Conservation (phyloP, 805 yeast genomes). For the Yamadazyma endophytica region DNA sequence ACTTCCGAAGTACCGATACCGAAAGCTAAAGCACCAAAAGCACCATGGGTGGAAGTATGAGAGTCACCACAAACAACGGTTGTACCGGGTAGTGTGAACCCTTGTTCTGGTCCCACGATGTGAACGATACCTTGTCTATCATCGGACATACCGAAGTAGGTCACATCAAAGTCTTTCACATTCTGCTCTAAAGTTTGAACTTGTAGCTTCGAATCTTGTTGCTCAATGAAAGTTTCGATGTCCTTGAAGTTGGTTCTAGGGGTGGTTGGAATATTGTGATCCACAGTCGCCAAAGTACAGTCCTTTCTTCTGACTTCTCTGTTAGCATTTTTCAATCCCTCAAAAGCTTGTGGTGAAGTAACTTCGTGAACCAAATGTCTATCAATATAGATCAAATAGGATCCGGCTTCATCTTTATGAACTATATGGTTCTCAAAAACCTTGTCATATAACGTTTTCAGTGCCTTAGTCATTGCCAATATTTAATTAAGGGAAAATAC, state of each 20-base stretch:
- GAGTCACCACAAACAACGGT: conserved; percentile 99
- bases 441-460: conserved; percentile 89
- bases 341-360: conserved; percentile 98
- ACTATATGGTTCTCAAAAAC: conserved; percentile 94
- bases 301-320: conserved; percentile 88
- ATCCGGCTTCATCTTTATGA: conserved; percentile 82
- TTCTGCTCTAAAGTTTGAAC: conserved; percentile 90
- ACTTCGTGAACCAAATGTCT: conserved; percentile 98
- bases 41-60: conserved; percentile 98
- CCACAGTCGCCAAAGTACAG: conserved; percentile 92
- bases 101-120: conserved; percentile 98
- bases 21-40: conserved; percentile 94
- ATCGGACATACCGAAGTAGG: conserved; percentile 94
- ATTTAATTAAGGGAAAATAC: too few species aligned
- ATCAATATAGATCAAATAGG: conserved; percentile 85
- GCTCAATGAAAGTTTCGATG: conserved; percentile 76
- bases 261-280: conserved; percentile 94
- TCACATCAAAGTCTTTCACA: conserved; percentile 82
- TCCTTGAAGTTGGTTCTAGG: conserved; percentile 75
- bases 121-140: conserved; percentile 97
- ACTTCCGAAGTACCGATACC: conserved; percentile 99
- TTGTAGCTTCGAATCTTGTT: conserved; percentile 89
- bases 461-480: conserved; percentile 20
- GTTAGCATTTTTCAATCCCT: conserved; percentile 84
- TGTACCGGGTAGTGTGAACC: conserved; percentile 96